Evolutionary conservation across 164 flowering plant species (phyloP), one percentile per base, ranked within the genome.

Genomic region (Kalanchoe fedtschenkoi): DNA sequence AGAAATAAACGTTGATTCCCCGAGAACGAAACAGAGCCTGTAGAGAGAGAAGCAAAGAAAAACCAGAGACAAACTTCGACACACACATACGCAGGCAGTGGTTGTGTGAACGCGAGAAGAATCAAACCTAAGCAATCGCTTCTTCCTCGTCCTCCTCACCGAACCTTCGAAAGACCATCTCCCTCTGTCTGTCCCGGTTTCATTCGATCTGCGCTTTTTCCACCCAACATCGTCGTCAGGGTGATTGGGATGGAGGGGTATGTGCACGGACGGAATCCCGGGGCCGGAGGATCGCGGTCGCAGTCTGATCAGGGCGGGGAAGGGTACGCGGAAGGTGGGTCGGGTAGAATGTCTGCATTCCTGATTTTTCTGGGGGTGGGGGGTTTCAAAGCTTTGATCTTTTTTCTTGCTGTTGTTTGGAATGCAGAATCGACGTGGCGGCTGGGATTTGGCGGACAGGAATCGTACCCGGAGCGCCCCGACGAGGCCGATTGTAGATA

Each of bases 391-490:
- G 61, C 17, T 58, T 34, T 58, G 37, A 32, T 58, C 28, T 58
- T 58, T 32, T 29, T 56, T 34, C 7, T 56, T 28, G 4, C 1
- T 28, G 35, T 8, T 58, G 38, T n/a, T n/a, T n/a, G 61, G 60
- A 64, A 54, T 78, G 79, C 60, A 88, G 97, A 81, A 24, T 65
- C 86, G 33, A 80, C 80, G 89, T 77, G 80, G 91, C 76, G 70
- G 70, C 69, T 81, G 74, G 72, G 75, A 54, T 56, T 79, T 62
- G 60, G 37, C 14, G 67, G 80, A 42, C 61, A 74, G 37, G 87
- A 82, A 32, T 66, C 76, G 58, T 88, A 80, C 65, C 96, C 96
- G 39, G 95, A 86, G 74, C 78, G 96, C 4, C 83, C 79, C 5
- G 88, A 87, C 24, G 78, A 73, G 65, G 70, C 84, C 3, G 82